Evolutionary conservation across 2,329 filamentous ascomycete species (phyloP).

Genomic region (Hymenoscyphus linearis): DNA sequence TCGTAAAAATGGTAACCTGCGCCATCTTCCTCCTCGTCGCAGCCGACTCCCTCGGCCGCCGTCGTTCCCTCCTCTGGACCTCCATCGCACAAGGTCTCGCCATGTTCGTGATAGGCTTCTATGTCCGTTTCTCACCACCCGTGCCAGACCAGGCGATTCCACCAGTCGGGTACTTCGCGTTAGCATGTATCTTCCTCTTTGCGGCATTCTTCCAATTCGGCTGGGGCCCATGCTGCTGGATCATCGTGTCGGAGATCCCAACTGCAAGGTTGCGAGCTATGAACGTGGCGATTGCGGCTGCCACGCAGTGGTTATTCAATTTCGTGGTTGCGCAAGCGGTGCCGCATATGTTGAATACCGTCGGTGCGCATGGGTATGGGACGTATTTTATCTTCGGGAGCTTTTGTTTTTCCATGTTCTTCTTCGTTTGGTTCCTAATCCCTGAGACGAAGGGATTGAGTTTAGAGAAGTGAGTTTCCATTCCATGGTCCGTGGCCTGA

Average conservation of each 20-base stretch:
- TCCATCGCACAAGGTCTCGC: slow-evolving; percentile 54
- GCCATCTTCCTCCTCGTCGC: slow-evolving; percentile 60
- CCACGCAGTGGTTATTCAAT: slow-evolving; percentile 70
- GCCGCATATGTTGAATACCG: slow-evolving; percentile 59
- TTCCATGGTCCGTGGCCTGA: background rate
- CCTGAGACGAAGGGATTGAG: slow-evolving; percentile 65
- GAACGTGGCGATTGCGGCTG: slow-evolving; percentile 64
- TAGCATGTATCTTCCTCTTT: slow-evolving; percentile 68
- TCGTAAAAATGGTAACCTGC: slow-evolving; percentile 63
- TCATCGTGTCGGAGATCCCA: slow-evolving; percentile 65
- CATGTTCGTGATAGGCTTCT: slow-evolving; percentile 69
- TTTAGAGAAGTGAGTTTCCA: slow-evolving; percentile 45
- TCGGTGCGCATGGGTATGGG: slow-evolving; percentile 42
- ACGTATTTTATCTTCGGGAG: slow-evolving; percentile 65
- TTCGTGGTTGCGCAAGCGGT: slow-evolving; percentile 65
- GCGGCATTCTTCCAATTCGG: slow-evolving; percentile 64
- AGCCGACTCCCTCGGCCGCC: slow-evolving; percentile 64
- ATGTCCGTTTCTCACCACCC: slow-evolving; percentile 58
- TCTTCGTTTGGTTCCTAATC: slow-evolving; percentile 33
- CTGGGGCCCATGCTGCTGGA: slow-evolving; percentile 68
- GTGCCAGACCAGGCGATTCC: slow-evolving; percentile 49
- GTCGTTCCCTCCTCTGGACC: slow-evolving; percentile 56
- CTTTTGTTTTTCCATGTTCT: slow-evolving; percentile 57
- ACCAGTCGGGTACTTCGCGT: slow-evolving; percentile 62
- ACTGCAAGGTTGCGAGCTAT: slow-evolving; percentile 59